Conservation (phyloP, 371 early-diverging fungal species). For the Fennellomyces sp. region DNA sequence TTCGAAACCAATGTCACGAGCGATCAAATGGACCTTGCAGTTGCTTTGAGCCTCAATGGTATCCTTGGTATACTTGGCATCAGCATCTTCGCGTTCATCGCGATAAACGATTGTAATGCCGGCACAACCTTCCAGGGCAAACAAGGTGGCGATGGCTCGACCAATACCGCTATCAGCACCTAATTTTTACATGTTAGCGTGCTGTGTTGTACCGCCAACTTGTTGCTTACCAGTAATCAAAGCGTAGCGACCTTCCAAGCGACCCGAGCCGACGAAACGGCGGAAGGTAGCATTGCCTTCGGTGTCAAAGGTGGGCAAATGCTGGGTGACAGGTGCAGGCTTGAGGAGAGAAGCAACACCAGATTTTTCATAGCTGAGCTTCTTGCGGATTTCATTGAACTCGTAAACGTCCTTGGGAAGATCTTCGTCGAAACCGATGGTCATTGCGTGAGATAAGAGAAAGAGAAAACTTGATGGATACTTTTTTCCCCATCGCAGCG, state of each 20-base stretch:
- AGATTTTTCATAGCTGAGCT: conserved; percentile 43
- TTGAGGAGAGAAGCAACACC: conserved; percentile 49
- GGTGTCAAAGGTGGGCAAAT: conserved; percentile 43
- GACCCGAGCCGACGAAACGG: conserved; percentile 45
- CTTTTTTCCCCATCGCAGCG: too few relatives aligned
- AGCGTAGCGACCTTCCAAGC: conserved; percentile 44
- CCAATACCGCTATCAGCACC: conserved; percentile 57
- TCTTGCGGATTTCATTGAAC: conserved; percentile 48
- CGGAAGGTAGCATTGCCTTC: conserved; percentile 44
- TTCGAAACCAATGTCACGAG: conserved; percentile 51
- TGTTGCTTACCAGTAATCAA: conserved; percentile 42
- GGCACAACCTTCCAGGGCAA: conserved; percentile 50
- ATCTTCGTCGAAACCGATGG: conserved; percentile 51
- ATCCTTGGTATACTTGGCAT: conserved; percentile 48
- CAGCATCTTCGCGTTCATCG: conserved; percentile 50
- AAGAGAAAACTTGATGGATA: background rate
- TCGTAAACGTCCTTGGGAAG: conserved; percentile 51
- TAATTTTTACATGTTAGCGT: background rate
- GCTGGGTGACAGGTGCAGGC: conserved; percentile 51
- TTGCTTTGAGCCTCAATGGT: conserved; percentile 48
- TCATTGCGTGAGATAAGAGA: background rate
- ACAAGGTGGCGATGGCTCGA: conserved; percentile 46
- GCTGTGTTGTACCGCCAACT: background rate
- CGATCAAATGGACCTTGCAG: conserved; percentile 46
- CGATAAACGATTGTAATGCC: conserved; percentile 56